Conservation (phyloP, 495 filamentous ascomycete genomes). For the Neurospora cerealis region DNA sequence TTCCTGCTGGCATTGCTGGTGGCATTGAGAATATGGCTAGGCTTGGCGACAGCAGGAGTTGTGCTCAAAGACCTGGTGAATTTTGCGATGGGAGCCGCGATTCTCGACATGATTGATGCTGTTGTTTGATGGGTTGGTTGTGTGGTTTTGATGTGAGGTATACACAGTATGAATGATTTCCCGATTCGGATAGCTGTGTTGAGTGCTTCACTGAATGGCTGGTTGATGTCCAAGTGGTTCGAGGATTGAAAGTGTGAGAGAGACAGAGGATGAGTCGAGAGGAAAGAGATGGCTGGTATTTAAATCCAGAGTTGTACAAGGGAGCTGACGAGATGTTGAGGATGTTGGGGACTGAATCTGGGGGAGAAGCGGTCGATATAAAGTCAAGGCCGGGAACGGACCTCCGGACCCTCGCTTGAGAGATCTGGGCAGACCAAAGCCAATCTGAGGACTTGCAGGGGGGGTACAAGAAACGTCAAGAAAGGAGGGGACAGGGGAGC, state of each 20-base stretch:
- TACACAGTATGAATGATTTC: not conserved
- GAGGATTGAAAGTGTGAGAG: not conserved
- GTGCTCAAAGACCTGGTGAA: slow-evolving; percentile 36
- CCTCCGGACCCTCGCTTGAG: not conserved
- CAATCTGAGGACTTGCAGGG: not conserved
- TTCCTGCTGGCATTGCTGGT: slow-evolving; percentile 18
- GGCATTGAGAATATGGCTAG: slow-evolving; percentile 23
- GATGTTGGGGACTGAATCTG: not conserved
- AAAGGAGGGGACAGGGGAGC: not conserved
- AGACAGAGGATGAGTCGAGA: not conserved
- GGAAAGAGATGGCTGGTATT: not conserved
- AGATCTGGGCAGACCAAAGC: not conserved
- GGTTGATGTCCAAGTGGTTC: not conserved
- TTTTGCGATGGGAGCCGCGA: slow-evolving; percentile 33
- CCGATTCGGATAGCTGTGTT: not conserved
- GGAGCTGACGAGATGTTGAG: not conserved
- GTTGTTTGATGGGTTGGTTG: not conserved
- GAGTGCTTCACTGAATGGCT: not conserved
- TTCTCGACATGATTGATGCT: slow-evolving; percentile 26
- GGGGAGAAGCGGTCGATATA: not conserved
- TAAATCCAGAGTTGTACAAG: not conserved
- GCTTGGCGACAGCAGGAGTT: slow-evolving; percentile 22
- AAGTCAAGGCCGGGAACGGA: not conserved
- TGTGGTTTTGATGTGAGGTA: not conserved
- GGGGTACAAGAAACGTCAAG: not conserved